Evolutionary conservation across 257 asterid genomes (phyloP), one percentile per base, ranked within the genome.

Genomic region (Solanum phureja): DNA sequence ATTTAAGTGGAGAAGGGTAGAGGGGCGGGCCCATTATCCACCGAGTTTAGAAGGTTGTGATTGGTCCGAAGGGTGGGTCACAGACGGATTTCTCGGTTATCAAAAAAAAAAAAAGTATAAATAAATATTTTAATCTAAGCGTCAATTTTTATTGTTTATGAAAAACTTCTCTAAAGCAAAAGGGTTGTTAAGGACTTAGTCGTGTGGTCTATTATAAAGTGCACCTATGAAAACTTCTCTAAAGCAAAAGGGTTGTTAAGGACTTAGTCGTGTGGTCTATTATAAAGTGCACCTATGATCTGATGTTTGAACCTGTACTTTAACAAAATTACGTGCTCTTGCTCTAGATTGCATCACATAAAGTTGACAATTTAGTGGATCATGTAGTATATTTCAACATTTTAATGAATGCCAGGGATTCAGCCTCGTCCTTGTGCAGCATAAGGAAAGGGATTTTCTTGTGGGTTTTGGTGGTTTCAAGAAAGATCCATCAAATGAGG

Each of bases 401-500:
- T 18, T 52, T 21, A 49, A 49, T 82, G 71, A 82, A 82, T 82
- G 19, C 69, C 95, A 97, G 99, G 99, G 99, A 82, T 97, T 96
- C 88, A 97, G 99, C 91, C 98, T 97, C 5, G 98, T 94, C 71
- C 98, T 93, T 74, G 97, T 95, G 92, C 99, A 95, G 89, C 98
- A 95, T 74, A 95, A 93, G 87, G 99, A 97, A 90, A 94, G 95
- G 90, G 98, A 96, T 92, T 95, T 94, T 90, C 98, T 97, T 88
- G 98, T 96, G 88, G 98, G 98, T 89, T 97, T 97, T 91, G 99
- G 99, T 88, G 99, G 99, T 74, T 89, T 91, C 90, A 97, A 93
- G 94, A 97, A 97, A 90, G 99, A 97, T 89, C 97, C 96, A 88
- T 93, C 99, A 71, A 92, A 95, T 91, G 98, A 96, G 98, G 99